Base-by-base conservation (phyloP, 495 filamentous ascomycete species). In the Podospora pseudocomata region DNA sequence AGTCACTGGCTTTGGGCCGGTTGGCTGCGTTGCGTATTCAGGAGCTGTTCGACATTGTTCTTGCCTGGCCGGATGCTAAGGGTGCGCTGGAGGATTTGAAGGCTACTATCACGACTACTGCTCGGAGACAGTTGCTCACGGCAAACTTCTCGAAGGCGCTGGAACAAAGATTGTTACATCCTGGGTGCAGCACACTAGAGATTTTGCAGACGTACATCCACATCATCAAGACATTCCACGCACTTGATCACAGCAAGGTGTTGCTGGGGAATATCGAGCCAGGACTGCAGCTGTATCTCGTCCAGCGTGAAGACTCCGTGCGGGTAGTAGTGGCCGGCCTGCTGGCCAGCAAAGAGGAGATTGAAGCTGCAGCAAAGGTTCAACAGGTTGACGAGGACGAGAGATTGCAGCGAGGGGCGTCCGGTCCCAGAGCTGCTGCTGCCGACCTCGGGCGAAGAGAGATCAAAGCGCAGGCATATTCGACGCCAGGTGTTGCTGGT, bases 251-350 rank as follows among this genome's bases (percentile, higher is more conserved):
- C 4, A 94, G 93, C 67, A 93, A 94, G 19, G 95, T 98, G 4
- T 85, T 98, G 5, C 83, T 99, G 9, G 91, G 94, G 74, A 88
- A 93, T 7, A 89, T 97, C 56, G 92, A 93, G 18, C 86, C 88
- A 34, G 88, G 90, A 1, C 89, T 99, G 65, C 91, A 94, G 55
- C 79, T 90, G 19, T 97, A 98, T 73, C 84, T 99, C 32, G 91
- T 91, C 63, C 91, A 92, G n/a, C 86, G 95, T n/a, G 92, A 97
- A 60, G 94, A 99, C 72, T 94, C 96, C 0, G 89, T 96, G 23
- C 88, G 88, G 64, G 90, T 92, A 27, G 92, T 99, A 65, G 92
- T 97, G 20, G 85, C 88, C 2, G 95, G 96, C 27, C 84, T 97
- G 53, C 82, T 99, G 27, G 86, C 92, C 27, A 91, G 91, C 67